Evolutionary conservation across 208 protist species (phyloP).

Genomic region (Trypanosomatidae sp.): DNA sequence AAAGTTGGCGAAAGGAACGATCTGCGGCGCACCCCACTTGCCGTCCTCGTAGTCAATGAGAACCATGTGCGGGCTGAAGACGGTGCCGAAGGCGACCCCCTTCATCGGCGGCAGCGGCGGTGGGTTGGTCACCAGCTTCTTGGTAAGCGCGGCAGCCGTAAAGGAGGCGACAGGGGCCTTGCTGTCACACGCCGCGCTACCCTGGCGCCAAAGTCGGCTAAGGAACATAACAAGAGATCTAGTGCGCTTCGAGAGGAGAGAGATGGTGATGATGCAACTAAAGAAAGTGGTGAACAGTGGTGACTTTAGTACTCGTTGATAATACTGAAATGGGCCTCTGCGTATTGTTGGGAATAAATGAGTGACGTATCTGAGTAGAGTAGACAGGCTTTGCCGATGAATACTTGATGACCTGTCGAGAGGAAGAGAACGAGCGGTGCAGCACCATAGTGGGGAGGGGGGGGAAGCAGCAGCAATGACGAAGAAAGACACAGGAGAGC

Average conservation of each 20-base stretch:
- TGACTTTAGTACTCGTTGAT: no score
- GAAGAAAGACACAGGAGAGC: not conserved
- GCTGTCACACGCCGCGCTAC: not conserved
- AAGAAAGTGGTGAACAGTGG: no score
- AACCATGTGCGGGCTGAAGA: constrained; percentile 97
- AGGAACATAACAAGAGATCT: constrained; percentile 1
- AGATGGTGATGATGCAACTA: not conserved
- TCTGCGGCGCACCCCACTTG: constrained; percentile 82
- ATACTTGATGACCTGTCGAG: not conserved
- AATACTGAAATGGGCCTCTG: no score
- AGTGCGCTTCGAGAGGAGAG: constrained; percentile 1
- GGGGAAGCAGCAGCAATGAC: not conserved
- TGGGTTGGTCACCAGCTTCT: constrained; percentile 34
- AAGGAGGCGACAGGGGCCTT: constrained; percentile 12
- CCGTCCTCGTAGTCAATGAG: constrained; percentile 84
- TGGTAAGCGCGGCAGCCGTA: constrained; percentile 28
- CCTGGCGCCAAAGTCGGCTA: not conserved
- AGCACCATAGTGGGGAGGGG: not conserved
- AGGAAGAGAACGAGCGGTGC: not conserved
- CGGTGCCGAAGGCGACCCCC: constrained; percentile 89
- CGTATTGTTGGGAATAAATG: not conserved
- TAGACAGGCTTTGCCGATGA: not conserved
- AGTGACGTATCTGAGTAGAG: not conserved
- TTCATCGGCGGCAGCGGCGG: constrained; percentile 55
- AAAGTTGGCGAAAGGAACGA: constrained; percentile 78